Conservation (phyloP, 345 rosid species). For the Eucalyptus regnans region DNA sequence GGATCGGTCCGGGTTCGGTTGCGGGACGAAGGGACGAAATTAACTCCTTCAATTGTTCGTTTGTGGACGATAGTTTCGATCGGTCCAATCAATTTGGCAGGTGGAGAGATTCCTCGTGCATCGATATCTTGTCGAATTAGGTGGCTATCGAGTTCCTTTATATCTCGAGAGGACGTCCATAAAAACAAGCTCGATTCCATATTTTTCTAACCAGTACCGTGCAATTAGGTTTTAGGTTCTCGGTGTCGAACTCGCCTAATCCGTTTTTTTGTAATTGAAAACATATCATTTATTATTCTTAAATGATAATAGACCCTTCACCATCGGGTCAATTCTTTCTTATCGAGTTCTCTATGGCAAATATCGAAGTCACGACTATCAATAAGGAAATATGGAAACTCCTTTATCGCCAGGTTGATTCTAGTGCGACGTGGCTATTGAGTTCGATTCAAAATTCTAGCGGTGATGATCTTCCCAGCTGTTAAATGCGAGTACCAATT, state of each 20-base stretch:
- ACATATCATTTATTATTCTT: too few species aligned
- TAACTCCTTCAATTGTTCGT: neutral
- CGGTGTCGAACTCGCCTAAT: accelerated
- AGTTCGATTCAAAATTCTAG: neutral
- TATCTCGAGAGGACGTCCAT: neutral
- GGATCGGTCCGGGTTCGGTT: neutral
- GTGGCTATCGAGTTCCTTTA: neutral
- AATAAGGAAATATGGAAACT: neutral
- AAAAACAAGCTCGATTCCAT: too few species aligned
- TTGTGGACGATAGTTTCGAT: neutral
- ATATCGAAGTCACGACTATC: neutral
- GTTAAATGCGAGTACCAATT: accelerated
- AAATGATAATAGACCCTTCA: neutral
- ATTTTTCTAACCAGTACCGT: accelerated
- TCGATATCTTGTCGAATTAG: neutral
- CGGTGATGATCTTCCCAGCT: accelerated
- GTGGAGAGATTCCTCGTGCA: accelerated
- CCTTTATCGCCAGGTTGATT: accelerated
- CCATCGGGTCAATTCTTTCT: accelerated
- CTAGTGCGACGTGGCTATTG: accelerated
- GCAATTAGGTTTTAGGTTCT: neutral
- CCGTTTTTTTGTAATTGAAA: neutral
- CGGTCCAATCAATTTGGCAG: neutral
- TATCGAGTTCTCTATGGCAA: accelerated
- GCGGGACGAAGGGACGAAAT: neutral